Percentiles rank a stretch among this genome's conserved stretches.
phyloP scores from a whole-genome alignment of 257 asterid genomes.

The Scutellaria barbata region DNA sequence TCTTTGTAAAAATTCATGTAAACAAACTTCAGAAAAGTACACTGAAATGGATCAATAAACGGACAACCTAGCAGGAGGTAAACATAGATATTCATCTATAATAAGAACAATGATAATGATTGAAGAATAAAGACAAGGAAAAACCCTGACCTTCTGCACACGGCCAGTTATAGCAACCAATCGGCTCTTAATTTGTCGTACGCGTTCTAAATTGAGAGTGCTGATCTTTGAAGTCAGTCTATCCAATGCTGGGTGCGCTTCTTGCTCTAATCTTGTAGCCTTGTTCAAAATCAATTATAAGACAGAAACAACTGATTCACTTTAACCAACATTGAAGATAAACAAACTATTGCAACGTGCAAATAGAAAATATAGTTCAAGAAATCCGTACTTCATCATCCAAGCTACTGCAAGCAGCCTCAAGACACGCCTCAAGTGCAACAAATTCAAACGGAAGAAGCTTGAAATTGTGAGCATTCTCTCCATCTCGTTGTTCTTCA shows the following conservation, averaged over 20 bases:
- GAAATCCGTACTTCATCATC: conserved; percentile 62
- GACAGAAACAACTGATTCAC: not conserved
- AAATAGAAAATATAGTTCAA: not conserved
- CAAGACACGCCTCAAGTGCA: conserved; percentile 87
- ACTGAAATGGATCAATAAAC: not conserved
- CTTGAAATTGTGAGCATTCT: conserved; percentile 60
- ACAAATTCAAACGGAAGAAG: conserved; percentile 89
- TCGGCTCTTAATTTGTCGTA: conserved; percentile 83
- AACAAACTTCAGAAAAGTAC: not conserved
- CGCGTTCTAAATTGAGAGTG: conserved; percentile 82
- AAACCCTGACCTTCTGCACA: conserved; percentile 72
- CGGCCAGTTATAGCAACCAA: conserved; percentile 86
- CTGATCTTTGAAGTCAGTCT: conserved; percentile 76
- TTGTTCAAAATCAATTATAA: conserved; percentile 30
- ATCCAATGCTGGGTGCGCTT: conserved; percentile 84
- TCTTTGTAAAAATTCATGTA: too few species aligned
- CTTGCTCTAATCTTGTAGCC: conserved; percentile 80
- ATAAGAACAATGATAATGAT: not conserved
- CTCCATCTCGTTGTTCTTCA: conserved; percentile 45
- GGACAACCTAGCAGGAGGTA: not conserved
- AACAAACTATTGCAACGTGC: not conserved
- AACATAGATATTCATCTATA: not conserved
- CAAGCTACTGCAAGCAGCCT: conserved; percentile 88
- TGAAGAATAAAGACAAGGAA: not conserved
- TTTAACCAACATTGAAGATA: not conserved